Conservation (phyloP, 768 basidiomycete genomes). For the Pleurotus salmoneostramineus region DNA sequence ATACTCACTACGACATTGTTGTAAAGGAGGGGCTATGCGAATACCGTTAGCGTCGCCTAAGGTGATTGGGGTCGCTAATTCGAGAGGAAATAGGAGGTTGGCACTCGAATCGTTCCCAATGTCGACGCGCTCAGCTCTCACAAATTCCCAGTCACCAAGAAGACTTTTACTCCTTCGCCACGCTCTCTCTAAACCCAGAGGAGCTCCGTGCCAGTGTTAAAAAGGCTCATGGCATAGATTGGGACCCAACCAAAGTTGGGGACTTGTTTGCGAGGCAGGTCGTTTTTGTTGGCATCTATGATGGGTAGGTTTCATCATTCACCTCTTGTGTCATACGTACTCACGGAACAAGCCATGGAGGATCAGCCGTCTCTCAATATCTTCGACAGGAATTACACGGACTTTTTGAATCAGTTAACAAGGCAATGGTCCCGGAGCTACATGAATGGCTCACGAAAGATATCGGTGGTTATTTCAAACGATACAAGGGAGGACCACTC, state of each 20-base stretch:
- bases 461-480: constrained; percentile 86
- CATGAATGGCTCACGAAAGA: constrained; percentile 68
- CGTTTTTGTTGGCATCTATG: constrained; percentile 87
- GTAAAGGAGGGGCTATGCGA: constrained; percentile 56
- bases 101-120: neutral
- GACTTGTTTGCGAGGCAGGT: constrained; percentile 68
- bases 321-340: neutral
- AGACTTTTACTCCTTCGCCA: constrained; percentile 77
- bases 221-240: constrained; percentile 58
- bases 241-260: constrained; percentile 59
- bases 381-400: constrained; percentile 83
- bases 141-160: constrained; percentile 70
- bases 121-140: constrained; percentile 6
- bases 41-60: constrained; percentile 74
- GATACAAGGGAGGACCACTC: constrained; percentile 80
- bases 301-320: constrained; percentile 55
- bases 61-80: constrained; percentile 71
- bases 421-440: constrained; percentile 68
- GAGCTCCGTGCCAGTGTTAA: constrained; percentile 68
- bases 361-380: constrained; percentile 85
- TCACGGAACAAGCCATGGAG: constrained; percentile 71
- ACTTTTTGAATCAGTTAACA: constrained; percentile 75
- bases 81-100: constrained; percentile 73
- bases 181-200: constrained; percentile 70
- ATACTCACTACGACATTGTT: constrained; percentile 7